Evolutionary conservation across 768 basidiomycete species (phyloP).

Genomic region (Paxillus involutus): DNA sequence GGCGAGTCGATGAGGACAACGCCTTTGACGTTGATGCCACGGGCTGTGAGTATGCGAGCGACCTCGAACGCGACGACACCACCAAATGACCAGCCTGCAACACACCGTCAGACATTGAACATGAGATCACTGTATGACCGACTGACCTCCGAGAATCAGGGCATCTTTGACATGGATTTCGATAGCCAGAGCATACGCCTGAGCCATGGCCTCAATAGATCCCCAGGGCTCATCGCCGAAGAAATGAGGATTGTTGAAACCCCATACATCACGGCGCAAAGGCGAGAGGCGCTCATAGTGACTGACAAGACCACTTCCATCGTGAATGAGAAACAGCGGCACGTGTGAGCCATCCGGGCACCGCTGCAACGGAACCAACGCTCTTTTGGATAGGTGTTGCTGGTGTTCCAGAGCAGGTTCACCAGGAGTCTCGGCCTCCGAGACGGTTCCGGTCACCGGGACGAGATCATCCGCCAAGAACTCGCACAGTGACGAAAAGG

Average conservation of each 20-base stretch:
- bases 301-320: conserved; percentile 63
- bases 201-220: conserved; percentile 51
- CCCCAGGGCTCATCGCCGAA: conserved; percentile 45
- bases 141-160: conserved; percentile 59
- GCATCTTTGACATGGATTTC: conserved; percentile 33
- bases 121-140: neutral
- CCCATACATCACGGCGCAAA: conserved; percentile 58
- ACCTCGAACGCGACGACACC: conserved; percentile 71
- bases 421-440: neutral
- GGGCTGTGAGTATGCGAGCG: conserved; percentile 44
- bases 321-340: conserved; percentile 69
- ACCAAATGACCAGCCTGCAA: conserved; percentile 76
- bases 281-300: conserved; percentile 48
- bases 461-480: conserved; percentile 7
- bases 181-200: conserved; percentile 45
- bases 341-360: conserved; percentile 14
- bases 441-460: neutral
- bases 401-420: neutral
- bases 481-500: conserved; percentile 26
- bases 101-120: neutral
- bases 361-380: conserved; percentile 39
- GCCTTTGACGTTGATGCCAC: conserved; percentile 48
- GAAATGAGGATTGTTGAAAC: conserved; percentile 57
- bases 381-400: conserved; percentile 23
- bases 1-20: conserved; percentile 71